These are phyloP conservation scores for Clavariopsis aquatica DNA, from an alignment of 495 filamentous ascomycete genomes.

Conservation along the genomic window DNA sequence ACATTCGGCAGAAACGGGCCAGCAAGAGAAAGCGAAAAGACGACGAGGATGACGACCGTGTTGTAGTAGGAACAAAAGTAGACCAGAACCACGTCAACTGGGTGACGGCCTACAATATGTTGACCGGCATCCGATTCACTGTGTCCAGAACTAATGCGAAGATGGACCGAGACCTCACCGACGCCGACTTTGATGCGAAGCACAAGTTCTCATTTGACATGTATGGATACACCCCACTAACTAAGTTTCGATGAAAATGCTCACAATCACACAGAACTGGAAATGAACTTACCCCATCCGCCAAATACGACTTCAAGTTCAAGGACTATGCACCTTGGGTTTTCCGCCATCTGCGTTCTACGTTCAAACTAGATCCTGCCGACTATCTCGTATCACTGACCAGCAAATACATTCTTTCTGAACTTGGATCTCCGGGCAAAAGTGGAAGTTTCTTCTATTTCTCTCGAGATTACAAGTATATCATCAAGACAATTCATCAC, in stretches of 20 bases:
- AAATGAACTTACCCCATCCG: conserved; percentile 94
- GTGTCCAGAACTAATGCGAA: conserved; percentile 98
- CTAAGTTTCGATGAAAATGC: conserved; percentile 4
- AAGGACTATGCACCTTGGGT: conserved; percentile 99
- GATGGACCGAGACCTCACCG: conserved; percentile 81
- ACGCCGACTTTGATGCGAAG: conserved; percentile 85
- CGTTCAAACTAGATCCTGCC: conserved; percentile 89
- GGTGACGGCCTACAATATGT: conserved; percentile 99
- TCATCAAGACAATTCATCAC: conserved; percentile 99
- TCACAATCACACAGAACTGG: conserved; percentile 63
- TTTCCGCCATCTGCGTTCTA: conserved; percentile 86
- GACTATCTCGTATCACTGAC: conserved; percentile 99
- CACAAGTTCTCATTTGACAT: conserved; percentile 99
- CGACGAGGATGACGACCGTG: conserved; percentile 89
- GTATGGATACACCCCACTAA: too few species aligned
- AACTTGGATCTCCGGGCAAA: conserved; percentile 95
- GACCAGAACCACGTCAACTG: conserved; percentile 97
- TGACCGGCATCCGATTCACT: conserved; percentile 95
- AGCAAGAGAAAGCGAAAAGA: conserved; percentile 78
- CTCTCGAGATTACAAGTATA: conserved; percentile 99
- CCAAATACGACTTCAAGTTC: conserved; percentile 99
- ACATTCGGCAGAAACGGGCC: conserved; percentile 83
- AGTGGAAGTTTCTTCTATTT: conserved; percentile 99
- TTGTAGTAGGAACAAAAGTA: conserved; percentile 93
- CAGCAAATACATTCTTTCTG: conserved; percentile 97